These are phyloP conservation scores for Lipomyces lipofer DNA, from an alignment of 805 yeast species.

Conservation along the genomic window DNA sequence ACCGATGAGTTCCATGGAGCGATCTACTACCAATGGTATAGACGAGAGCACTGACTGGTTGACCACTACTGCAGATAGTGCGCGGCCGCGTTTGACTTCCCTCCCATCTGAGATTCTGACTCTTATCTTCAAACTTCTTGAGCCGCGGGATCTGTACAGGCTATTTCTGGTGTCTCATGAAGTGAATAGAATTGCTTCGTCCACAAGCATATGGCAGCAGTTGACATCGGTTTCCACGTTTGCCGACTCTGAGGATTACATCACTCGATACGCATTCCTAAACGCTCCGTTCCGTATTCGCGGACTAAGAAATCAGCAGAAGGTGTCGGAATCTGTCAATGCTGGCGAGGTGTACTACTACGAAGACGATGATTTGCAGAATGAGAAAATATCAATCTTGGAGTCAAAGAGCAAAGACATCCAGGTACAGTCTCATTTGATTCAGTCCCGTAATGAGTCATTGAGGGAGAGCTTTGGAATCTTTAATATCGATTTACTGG, in stretches of 20 bases:
- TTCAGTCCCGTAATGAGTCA: neutral
- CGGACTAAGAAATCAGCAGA: constrained; percentile 1
- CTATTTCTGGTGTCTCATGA: constrained; percentile 16
- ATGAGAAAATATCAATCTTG: neutral
- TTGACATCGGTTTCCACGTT: neutral
- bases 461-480: constrained; percentile 3
- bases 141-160: constrained; percentile 11
- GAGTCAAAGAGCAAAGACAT: neutral
- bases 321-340: neutral
- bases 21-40: too few relatives aligned
- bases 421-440: neutral
- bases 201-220: constrained; percentile 22
- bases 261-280: constrained; percentile 14
- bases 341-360: neutral
- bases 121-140: constrained; percentile 13
- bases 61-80: too few relatives aligned
- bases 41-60: neutral
- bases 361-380: neutral
- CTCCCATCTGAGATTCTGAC: constrained; percentile 26
- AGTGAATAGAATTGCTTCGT: constrained; percentile 13
- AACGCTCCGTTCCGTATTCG: constrained; percentile 18
- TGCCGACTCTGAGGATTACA: constrained; percentile 18
- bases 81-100: neutral
- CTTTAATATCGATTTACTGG: constrained; percentile 14
- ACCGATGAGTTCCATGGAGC: neutral